Conservation (phyloP, 2,329 filamentous ascomycete species). For the Fonsecaea multimorphosa region DNA sequence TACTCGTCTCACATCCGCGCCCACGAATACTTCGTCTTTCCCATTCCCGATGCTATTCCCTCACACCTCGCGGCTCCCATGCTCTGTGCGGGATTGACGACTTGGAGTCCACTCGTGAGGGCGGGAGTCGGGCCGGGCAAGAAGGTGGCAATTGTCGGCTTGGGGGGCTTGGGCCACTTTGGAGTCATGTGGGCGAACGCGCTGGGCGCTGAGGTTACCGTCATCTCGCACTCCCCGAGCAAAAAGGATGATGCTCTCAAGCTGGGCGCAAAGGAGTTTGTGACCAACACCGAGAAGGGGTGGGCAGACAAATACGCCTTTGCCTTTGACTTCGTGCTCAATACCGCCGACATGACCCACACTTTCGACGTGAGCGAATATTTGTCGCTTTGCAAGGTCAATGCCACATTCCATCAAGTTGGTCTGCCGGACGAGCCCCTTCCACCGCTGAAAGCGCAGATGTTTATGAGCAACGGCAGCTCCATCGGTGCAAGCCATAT, state of each 20-base stretch:
- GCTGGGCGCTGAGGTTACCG: conserved; percentile 66
- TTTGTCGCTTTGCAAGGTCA: conserved; percentile 59
- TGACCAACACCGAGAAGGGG: conserved; percentile 62
- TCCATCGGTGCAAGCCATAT: conserved; percentile 74
- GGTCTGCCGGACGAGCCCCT: conserved; percentile 70
- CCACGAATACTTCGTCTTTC: conserved; percentile 75
- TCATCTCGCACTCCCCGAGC: conserved; percentile 63
- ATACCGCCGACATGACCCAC: conserved; percentile 78
- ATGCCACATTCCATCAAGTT: conserved; percentile 64
- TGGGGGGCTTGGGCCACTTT: conserved; percentile 74
- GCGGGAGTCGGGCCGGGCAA: conserved; percentile 74
- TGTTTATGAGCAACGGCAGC: conserved; percentile 74
- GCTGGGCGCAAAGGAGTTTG: conserved; percentile 67
- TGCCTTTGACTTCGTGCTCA: conserved; percentile 70
- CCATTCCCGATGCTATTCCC: conserved; percentile 73
- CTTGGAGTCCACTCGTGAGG: conserved; percentile 77
- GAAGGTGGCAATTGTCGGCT: conserved; percentile 50
- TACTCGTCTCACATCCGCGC: conserved; percentile 72
- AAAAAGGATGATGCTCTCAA: conserved; percentile 67
- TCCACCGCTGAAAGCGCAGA: conserved; percentile 73
- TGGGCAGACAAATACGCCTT: conserved; percentile 63
- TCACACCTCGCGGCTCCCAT: conserved; percentile 51
- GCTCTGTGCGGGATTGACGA: conserved; percentile 82
- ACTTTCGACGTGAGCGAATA: conserved; percentile 63
- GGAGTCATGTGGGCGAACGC: conserved; percentile 73